Evolutionary conservation across 2,329 filamentous ascomycete species (phyloP).

Genomic region (Apiospora marii): DNA sequence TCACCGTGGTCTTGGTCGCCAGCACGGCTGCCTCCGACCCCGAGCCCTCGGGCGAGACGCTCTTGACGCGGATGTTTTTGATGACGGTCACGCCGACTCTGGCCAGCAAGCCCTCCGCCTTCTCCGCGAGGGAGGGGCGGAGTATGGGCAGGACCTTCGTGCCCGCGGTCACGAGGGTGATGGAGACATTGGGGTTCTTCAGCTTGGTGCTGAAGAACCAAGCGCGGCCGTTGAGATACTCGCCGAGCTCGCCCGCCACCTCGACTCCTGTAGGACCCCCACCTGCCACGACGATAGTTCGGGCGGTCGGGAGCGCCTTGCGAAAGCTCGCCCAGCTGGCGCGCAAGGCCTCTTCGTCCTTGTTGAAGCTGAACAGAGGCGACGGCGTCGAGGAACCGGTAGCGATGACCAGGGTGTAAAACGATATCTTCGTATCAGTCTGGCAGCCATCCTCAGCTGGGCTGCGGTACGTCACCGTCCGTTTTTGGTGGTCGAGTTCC

Average conservation of each 20-base stretch:
- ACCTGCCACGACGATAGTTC: slow-evolving; percentile 53
- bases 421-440: slow-evolving; percentile 40
- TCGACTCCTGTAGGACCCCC: slow-evolving; percentile 55
- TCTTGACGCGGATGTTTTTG: slow-evolving; percentile 48
- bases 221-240: slow-evolving; percentile 56
- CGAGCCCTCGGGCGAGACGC: slow-evolving; percentile 40
- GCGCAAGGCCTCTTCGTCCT: slow-evolving; percentile 43
- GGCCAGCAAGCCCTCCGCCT: slow-evolving; percentile 51
- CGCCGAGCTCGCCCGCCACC: slow-evolving; percentile 58
- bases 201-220: slow-evolving; percentile 46
- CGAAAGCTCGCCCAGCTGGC: slow-evolving; percentile 50
- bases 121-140: slow-evolving; percentile 46
- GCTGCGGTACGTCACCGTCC: slow-evolving; percentile 42
- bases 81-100: slow-evolving; percentile 56
- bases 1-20: slow-evolving; percentile 42
- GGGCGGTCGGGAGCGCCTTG: slow-evolving; percentile 46
- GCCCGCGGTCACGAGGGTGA: slow-evolving; percentile 53
- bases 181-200: slow-evolving; percentile 46
- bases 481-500: slow-evolving; percentile 43
- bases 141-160: slow-evolving; percentile 51
- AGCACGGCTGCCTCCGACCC: slow-evolving; percentile 36
- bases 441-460: slow-evolving; percentile 3
- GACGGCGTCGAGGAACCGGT: slow-evolving; percentile 56
- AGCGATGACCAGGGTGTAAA: slow-evolving; percentile 56
- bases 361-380: slow-evolving; percentile 50